phyloP scores from a whole-genome alignment of 2,329 filamentous ascomycete genomes.

The Fusarium lateritium region DNA sequence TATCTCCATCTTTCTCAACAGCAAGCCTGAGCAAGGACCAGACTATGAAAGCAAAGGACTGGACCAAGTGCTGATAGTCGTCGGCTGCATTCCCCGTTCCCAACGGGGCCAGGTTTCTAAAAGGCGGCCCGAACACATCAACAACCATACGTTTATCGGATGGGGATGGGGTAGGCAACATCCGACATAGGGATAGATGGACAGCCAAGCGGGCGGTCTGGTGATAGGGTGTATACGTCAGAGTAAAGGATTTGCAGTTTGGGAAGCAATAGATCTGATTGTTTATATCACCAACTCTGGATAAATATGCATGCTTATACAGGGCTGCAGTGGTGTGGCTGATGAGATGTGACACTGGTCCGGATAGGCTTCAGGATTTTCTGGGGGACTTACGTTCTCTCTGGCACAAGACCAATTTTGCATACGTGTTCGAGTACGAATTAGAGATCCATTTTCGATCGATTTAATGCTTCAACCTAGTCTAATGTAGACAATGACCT shows the following conservation, averaged over 20 bases:
- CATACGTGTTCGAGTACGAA: constrained; percentile 33
- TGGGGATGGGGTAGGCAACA: constrained; percentile 20
- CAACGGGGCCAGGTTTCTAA: constrained; percentile 18
- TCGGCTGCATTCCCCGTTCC: constrained; percentile 22
- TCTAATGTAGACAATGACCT: constrained; percentile 15
- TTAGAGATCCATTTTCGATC: constrained; percentile 16
- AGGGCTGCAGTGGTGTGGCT: constrained; percentile 27
- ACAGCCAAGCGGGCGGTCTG: constrained; percentile 19
- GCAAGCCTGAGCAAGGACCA: constrained; percentile 23
- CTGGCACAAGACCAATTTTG: constrained; percentile 30
- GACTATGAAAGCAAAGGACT: neutral
- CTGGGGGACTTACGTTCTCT: constrained; percentile 13
- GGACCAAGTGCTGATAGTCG: constrained; percentile 11
- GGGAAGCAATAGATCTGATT: constrained; percentile 14
- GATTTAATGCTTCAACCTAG: constrained; percentile 11
- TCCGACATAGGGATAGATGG: constrained; percentile 14
- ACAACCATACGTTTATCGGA: constrained; percentile 36
- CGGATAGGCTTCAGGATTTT: constrained; percentile 38
- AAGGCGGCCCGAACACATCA: constrained; percentile 30
- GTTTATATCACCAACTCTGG: constrained; percentile 12
- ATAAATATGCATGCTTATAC: constrained; percentile 13
- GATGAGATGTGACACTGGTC: constrained; percentile 11
- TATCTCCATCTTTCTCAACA: constrained; percentile 27
- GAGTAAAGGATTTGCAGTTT: constrained; percentile 3
- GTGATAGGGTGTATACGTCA: constrained; percentile 19